These are phyloP conservation scores for Rosa multiflora DNA, from an alignment of 306 rosid genomes.

Conservation along the genomic window DNA sequence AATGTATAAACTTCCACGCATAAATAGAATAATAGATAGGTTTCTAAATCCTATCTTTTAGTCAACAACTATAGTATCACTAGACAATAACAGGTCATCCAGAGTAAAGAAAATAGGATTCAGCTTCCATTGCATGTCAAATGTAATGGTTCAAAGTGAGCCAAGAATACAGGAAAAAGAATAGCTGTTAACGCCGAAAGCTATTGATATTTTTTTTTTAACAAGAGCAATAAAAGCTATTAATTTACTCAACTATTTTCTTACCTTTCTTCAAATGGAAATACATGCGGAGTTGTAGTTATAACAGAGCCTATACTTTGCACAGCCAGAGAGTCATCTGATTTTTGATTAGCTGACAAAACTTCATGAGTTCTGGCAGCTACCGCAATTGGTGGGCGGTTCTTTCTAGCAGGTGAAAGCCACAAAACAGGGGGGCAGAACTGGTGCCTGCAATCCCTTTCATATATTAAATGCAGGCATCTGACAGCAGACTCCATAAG, in stretches of 20 bases:
- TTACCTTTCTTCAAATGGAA: conserved; percentile 96
- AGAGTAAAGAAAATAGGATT: background rate
- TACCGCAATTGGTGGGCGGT: conserved; percentile 77
- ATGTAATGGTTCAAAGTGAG: background rate
- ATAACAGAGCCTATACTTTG: conserved; percentile 62
- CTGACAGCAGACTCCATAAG: conserved; percentile 88
- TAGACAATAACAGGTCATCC: background rate
- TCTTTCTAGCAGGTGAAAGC: conserved; percentile 93
- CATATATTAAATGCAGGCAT: conserved; percentile 95
- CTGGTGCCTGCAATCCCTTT: conserved; percentile 94
- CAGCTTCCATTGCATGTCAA: background rate
- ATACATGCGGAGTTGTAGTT: conserved; percentile 78
- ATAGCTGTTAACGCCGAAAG: background rate
- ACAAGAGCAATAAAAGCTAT: background rate
- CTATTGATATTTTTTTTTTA: background rate
- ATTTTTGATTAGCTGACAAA: conserved; percentile 54
- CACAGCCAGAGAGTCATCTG: conserved; percentile 55
- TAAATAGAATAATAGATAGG: background rate
- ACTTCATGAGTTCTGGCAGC: conserved; percentile 94
- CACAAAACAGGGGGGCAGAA: conserved; percentile 89
- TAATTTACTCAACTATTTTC: conserved; percentile 10
- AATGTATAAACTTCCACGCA: background rate
- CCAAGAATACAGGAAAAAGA: background rate
- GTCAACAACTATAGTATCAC: background rate
- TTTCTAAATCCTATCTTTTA: background rate